A percentile compares a stretch with the other conserved stretches of the same genome.
Conservation (phyloP, 2,329 filamentous ascomycete genomes). For the Lecanicillium sp. region DNA sequence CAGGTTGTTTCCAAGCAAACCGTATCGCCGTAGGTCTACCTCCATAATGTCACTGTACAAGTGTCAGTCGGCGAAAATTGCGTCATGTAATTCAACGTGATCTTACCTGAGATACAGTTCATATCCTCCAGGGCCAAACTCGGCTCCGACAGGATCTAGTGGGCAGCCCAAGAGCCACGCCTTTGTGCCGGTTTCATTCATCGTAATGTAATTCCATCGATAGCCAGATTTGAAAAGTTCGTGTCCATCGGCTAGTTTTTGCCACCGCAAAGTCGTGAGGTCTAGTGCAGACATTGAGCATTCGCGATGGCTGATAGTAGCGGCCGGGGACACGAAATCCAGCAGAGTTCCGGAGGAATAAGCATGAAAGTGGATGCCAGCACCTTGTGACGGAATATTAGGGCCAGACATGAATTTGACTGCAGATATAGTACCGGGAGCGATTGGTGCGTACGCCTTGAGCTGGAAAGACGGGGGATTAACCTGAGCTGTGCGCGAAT, state of each 20-base stretch:
- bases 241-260: constrained; percentile 86
- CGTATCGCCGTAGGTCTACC: constrained; percentile 85
- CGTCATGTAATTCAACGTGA: not conserved
- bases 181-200: constrained; percentile 91
- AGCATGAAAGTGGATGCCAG: constrained; percentile 90
- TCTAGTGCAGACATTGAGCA: constrained; percentile 88
- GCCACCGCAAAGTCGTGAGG: constrained; percentile 80
- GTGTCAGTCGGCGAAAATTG: constrained; percentile 11
- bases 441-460: constrained; percentile 69
- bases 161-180: constrained; percentile 95
- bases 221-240: constrained; percentile 91
- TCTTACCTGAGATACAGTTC: constrained; percentile 73
- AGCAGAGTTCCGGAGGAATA: constrained; percentile 89
- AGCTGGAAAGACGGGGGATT: constrained; percentile 58
- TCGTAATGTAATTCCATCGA: constrained; percentile 96
- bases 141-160: constrained; percentile 58
- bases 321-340: constrained; percentile 88
- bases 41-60: constrained; percentile 72
- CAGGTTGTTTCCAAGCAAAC: constrained; percentile 75
- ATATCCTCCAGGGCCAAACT: constrained; percentile 59
- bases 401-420: constrained; percentile 77
- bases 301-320: constrained; percentile 76
- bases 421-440: constrained; percentile 82
- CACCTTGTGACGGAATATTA: constrained; percentile 78
- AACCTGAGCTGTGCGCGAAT: constrained; percentile 58